These are phyloP conservation scores for Acacia confusa DNA, from an alignment of 306 rosid species.

Conservation along the genomic window DNA sequence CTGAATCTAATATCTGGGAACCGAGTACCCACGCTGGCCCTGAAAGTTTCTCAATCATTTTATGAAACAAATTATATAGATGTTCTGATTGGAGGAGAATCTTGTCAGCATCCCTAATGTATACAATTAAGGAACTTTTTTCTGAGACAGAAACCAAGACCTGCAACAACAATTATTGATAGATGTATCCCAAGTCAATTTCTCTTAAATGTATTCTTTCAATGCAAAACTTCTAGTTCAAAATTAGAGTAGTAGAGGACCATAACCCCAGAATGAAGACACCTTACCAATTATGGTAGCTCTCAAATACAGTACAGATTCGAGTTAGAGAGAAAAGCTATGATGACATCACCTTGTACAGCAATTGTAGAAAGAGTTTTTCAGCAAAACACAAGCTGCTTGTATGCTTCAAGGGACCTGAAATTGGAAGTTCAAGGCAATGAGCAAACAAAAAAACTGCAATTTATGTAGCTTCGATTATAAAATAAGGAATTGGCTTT, in stretches of 20 bases:
- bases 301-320: background rate
- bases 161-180: constrained; percentile 38
- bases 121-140: constrained; percentile 71
- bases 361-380: constrained; percentile 76
- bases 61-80: constrained; percentile 62
- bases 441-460: constrained; percentile 14
- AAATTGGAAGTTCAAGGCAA: constrained; percentile 31
- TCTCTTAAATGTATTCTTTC: background rate
- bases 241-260: background rate
- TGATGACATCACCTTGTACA: constrained; percentile 72
- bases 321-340: background rate
- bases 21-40: constrained; percentile 83
- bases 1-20: constrained; percentile 56
- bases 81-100: constrained; percentile 65
- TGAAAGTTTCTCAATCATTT: constrained; percentile 69
- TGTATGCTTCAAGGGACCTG: constrained; percentile 62
- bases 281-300: background rate
- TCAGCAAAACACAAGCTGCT: constrained; percentile 82
- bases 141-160: constrained; percentile 74
- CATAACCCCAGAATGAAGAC: constrained; percentile 12
- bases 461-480: background rate
- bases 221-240: background rate
- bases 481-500: background rate
- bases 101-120: constrained; percentile 78
- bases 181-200: background rate